Evolutionary conservation across 2,329 filamentous ascomycete genomes (phyloP).

Genomic region (Fonsecaea multimorphosa): DNA sequence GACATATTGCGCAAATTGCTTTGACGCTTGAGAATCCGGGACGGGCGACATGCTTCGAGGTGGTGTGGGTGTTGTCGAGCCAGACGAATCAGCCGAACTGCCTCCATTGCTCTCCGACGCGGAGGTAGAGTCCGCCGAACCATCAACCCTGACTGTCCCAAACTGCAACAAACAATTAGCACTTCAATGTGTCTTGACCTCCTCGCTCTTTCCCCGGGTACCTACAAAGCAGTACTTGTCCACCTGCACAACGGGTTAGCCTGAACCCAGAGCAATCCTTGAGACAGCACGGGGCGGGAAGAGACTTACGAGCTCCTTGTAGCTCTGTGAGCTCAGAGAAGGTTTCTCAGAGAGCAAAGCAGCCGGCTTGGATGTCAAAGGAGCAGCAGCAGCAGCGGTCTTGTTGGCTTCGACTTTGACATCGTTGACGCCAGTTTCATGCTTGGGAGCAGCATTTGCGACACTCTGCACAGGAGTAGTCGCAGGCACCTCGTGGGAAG

Average conservation of each 20-base stretch:
- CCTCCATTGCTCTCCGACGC: conserved; percentile 36
- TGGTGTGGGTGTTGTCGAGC: conserved; percentile 38
- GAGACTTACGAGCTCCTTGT: conserved; percentile 73
- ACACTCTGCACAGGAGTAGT: conserved; percentile 30
- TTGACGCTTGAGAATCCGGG: conserved; percentile 26
- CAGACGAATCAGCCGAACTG: conserved; percentile 41
- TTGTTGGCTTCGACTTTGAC: conserved; percentile 19
- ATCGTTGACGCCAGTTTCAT: conserved; percentile 34
- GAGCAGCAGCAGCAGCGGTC: conserved; percentile 39
- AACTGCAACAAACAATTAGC: conserved; percentile 51
- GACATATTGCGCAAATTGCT: conserved; percentile 44
- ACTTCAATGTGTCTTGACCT: conserved; percentile 38
- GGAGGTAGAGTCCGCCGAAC: conserved; percentile 45
- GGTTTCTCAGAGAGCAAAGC: conserved; percentile 67
- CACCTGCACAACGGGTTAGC: conserved; percentile 53
- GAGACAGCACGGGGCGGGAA: not conserved
- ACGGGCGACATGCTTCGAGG: conserved; percentile 32
- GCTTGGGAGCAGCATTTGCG: conserved; percentile 27
- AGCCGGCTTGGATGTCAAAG: conserved; percentile 57
- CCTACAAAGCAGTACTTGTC: conserved; percentile 99
- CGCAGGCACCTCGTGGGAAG: conserved; percentile 38
- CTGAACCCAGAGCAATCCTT: not conserved
- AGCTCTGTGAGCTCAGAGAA: conserved; percentile 82
- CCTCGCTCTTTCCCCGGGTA: conserved; percentile 56
- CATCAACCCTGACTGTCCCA: conserved; percentile 56